Conservation (phyloP, 2,329 filamentous ascomycete species). For the Colletotrichum tropicale region DNA sequence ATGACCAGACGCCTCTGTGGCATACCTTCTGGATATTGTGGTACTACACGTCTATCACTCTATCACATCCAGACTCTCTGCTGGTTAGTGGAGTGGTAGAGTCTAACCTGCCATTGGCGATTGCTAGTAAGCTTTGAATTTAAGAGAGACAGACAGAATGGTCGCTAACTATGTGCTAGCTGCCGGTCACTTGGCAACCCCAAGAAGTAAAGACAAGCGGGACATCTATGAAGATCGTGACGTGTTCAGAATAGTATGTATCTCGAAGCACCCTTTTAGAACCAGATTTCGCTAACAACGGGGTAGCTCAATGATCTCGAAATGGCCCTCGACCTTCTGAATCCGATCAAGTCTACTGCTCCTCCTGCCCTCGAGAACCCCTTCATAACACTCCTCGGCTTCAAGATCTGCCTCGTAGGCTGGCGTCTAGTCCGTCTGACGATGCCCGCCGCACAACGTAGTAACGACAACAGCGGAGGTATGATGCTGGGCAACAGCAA, state of each 20-base stretch:
- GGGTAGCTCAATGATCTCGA: not conserved
- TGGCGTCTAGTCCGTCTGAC: constrained; percentile 9
- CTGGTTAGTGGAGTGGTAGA: constrained; percentile 3
- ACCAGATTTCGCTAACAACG: not conserved
- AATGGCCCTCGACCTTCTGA: not conserved
- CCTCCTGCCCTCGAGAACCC: constrained; percentile 1
- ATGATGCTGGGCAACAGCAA: not conserved
- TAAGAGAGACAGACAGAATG: too few species aligned
- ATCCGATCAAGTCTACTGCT: not conserved
- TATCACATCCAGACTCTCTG: not conserved
- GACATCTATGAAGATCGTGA: constrained; percentile 3
- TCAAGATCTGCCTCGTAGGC: constrained; percentile 5
- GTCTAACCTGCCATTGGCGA: not conserved
- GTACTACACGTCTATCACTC: constrained; percentile 7
- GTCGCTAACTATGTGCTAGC: not conserved
- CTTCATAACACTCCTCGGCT: constrained; percentile 2
- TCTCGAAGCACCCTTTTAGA: too few species aligned
- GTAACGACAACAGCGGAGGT: not conserved
- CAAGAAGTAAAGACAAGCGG: not conserved
- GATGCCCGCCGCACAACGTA: not conserved
- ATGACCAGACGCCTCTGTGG: constrained; percentile 7
- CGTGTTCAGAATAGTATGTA: not conserved
- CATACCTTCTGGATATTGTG: constrained; percentile 7
- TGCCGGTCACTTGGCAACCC: not conserved
- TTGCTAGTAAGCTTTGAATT: not conserved